phyloP scores from a whole-genome alignment of 2,329 filamentous ascomycete species.

The Calonectria crousiana region DNA sequence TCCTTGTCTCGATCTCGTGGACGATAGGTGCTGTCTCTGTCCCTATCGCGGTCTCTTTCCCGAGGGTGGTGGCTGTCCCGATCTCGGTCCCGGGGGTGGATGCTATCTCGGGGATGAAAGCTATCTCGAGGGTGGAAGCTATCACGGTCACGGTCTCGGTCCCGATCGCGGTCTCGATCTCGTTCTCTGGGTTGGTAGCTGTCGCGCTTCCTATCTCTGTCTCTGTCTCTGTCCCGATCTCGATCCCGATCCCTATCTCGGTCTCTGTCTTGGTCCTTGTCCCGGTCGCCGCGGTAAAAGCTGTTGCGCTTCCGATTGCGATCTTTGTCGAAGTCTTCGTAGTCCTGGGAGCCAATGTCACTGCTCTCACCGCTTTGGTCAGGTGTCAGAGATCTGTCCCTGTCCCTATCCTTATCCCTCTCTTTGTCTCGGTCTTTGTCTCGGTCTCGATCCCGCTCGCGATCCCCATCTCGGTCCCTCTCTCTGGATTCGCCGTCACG shows the following conservation, averaged over 20 bases:
- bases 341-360: background rate
- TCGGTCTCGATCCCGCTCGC: slow-evolving; percentile 23
- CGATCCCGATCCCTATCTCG: background rate
- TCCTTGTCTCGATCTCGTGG: slow-evolving; percentile 28
- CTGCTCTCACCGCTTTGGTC: slow-evolving; percentile 1
- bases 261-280: background rate
- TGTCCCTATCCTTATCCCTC: slow-evolving; percentile 12
- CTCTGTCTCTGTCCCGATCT: background rate
- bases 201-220: slow-evolving; percentile 13
- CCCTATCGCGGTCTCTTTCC: slow-evolving; percentile 20
- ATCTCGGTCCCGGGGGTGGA: background rate
- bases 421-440: slow-evolving; percentile 18
- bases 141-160: background rate
- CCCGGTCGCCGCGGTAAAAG: background rate
- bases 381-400: slow-evolving; percentile 20
- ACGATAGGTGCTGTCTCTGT: slow-evolving; percentile 32
- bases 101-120: background rate
- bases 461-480: slow-evolving; percentile 23
- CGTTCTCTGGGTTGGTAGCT: background rate
- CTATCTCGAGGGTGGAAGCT: background rate
- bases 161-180: slow-evolving; percentile 9
- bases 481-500: slow-evolving; percentile 31
- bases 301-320: background rate
- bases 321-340: background rate
- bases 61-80: slow-evolving; percentile 27